These are phyloP conservation scores for Buddleja alternifolia DNA, from an alignment of 257 asterid species.

Conservation along the genomic window DNA sequence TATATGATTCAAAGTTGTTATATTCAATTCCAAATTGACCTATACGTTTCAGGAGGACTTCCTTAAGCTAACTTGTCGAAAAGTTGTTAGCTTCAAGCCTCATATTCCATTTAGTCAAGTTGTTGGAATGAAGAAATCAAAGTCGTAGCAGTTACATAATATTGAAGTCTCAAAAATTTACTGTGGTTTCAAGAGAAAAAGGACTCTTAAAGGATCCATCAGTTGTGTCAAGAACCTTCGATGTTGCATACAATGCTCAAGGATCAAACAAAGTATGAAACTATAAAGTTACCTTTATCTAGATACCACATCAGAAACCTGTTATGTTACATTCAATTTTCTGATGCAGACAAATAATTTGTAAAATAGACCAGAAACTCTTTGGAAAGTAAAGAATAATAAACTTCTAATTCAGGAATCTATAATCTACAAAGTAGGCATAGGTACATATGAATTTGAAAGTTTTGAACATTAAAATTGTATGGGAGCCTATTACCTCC, in stretches of 20 bases:
- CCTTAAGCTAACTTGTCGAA: constrained; percentile 7
- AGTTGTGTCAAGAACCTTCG: background rate
- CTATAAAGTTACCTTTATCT: background rate
- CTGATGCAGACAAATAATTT: background rate
- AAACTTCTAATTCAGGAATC: background rate
- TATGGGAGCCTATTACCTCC: constrained; percentile 63
- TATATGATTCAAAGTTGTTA: background rate
- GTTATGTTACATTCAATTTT: background rate
- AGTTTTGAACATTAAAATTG: background rate
- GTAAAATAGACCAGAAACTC: constrained; percentile 2
- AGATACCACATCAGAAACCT: constrained; percentile 3
- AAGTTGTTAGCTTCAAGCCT: background rate
- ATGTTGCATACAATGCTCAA: background rate
- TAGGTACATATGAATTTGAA: constrained; percentile 7
- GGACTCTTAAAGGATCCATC: background rate
- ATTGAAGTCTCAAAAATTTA: background rate
- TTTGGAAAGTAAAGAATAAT: background rate
- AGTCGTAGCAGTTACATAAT: background rate
- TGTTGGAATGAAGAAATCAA: background rate
- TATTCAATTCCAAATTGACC: background rate
- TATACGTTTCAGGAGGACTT: constrained; percentile 8
- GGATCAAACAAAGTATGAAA: background rate
- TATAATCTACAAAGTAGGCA: background rate
- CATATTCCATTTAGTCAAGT: background rate
- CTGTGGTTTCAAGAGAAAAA: background rate